Percentiles rank a stretch among this genome's conserved stretches.
Conservation (phyloP, 176 grass and related monocot genomes). For the Oryza brachyantha region DNA sequence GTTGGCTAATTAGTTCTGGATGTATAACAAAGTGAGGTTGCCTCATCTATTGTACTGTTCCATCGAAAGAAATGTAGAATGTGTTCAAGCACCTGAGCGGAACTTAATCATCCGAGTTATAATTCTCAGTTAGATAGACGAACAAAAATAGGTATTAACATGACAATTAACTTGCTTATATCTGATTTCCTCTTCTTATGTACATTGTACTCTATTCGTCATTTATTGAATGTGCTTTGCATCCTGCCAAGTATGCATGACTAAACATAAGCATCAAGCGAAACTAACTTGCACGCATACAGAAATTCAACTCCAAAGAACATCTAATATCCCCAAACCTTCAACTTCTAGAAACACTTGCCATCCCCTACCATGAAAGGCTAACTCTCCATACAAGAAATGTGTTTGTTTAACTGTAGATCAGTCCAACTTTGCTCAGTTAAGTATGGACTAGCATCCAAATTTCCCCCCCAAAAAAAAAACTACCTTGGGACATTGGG, state of each 20-base stretch:
- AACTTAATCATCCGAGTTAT: not conserved
- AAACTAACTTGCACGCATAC: not conserved
- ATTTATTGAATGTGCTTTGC: not conserved
- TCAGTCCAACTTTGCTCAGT: not conserved
- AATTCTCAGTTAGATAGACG: not conserved
- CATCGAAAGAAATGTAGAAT: not conserved
- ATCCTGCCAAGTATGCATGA: not conserved
- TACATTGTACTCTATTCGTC: not conserved
- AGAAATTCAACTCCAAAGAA: not conserved
- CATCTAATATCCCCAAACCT: not conserved
- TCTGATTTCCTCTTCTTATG: slow-evolving; percentile 15
- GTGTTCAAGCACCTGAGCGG: not conserved
- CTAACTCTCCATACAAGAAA: no score
- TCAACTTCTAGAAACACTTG: not conserved
- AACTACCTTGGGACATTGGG: not conserved
- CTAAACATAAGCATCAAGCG: not conserved
- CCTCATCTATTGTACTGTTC: not conserved
- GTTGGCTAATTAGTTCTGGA: not conserved
- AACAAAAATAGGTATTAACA: not conserved
- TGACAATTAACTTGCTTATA: not conserved
- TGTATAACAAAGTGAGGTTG: not conserved
- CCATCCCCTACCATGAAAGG: not conserved
- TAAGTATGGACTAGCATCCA: not conserved
- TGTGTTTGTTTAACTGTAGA: no score
- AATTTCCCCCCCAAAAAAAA: not conserved